These are phyloP conservation scores for Cruciata laevipes DNA, from an alignment of 257 asterid genomes.

Conservation along the genomic window DNA sequence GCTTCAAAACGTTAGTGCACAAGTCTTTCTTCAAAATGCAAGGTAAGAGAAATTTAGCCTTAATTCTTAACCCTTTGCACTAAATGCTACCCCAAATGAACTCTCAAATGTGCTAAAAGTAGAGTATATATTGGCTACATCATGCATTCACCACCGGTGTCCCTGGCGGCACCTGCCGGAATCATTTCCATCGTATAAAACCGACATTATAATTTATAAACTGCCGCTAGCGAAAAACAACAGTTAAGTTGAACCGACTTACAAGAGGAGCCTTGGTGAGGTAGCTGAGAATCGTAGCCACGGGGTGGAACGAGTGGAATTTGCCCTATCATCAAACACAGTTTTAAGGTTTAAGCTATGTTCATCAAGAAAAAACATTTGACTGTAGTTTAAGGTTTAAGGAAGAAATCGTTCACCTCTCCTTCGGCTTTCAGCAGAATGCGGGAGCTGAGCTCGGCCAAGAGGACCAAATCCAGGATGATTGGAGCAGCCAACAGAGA, in stretches of 20 bases:
- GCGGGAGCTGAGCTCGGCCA: slow-evolving; percentile 92
- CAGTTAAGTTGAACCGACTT: slow-evolving; percentile 24
- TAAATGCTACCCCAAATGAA: too few relatives aligned
- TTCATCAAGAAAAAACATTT: neutral
- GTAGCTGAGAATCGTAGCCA: slow-evolving; percentile 91
- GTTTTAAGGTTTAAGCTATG: neutral
- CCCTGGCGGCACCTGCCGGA: slow-evolving; percentile 83
- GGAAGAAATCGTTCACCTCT: slow-evolving; percentile 41
- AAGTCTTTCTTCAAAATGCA: too few relatives aligned
- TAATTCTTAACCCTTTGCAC: too few relatives aligned
- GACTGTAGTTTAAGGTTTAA: neutral
- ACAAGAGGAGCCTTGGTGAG: slow-evolving; percentile 97
- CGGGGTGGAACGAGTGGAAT: slow-evolving; percentile 95
- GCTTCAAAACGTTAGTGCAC: too few relatives aligned
- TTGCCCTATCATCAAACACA: slow-evolving; percentile 42
- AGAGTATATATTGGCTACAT: too few relatives aligned
- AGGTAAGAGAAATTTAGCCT: too few relatives aligned
- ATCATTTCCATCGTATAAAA: slow-evolving; percentile 1
- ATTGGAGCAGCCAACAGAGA: slow-evolving; percentile 96
- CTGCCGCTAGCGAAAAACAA: neutral
- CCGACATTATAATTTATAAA: too few relatives aligned
- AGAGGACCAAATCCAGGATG: slow-evolving; percentile 90
- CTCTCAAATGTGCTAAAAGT: too few relatives aligned
- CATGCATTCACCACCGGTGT: slow-evolving; percentile 98
- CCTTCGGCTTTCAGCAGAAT: slow-evolving; percentile 73